A percentile compares a stretch with the other conserved stretches of the same genome.
Conservation (phyloP, 140 eudicot species). For the Ambrosia hybrid region DNA sequence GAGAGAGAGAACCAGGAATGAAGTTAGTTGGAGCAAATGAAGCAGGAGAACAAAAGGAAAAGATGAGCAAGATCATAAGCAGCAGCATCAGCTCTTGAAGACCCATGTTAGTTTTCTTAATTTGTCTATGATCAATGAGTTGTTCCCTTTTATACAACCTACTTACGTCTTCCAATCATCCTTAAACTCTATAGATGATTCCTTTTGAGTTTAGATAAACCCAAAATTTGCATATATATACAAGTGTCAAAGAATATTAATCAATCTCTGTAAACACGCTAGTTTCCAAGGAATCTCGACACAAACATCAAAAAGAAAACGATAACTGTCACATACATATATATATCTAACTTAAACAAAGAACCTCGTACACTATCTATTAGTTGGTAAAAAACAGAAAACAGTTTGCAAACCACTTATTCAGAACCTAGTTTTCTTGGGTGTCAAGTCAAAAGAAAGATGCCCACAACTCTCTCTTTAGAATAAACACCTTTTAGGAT, state of each 20-base stretch:
- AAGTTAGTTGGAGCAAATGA: constrained; percentile 9
- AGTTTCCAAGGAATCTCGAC: constrained; percentile 2
- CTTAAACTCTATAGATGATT: constrained; percentile 23
- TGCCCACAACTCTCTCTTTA: constrained; percentile 32
- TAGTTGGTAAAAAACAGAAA: constrained; percentile 6
- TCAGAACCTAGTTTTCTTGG: constrained; percentile 31
- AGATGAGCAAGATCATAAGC: constrained; percentile 17
- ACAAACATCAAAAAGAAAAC: not conserved
- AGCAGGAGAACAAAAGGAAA: constrained; percentile 29
- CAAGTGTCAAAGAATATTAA: constrained; percentile 8
- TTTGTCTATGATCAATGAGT: not conserved
- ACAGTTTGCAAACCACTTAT: constrained; percentile 11
- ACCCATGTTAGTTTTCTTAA: constrained; percentile 28
- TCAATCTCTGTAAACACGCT: not conserved
- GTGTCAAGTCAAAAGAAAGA: constrained; percentile 10
- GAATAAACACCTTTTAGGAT: constrained; percentile 20
- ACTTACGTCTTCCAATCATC: constrained; percentile 18
- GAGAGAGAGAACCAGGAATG: constrained; percentile 34
- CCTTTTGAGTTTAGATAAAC: constrained; percentile 12
- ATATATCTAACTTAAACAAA: constrained; percentile 3
- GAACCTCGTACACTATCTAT: constrained; percentile 17
- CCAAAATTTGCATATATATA: not conserved
- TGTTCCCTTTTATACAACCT: not conserved
- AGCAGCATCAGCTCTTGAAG: constrained; percentile 14
- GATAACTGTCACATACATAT: not conserved